Base-by-base conservation (phyloP, 78 protist genomes). In the Dictyostelium purpureum region DNA sequence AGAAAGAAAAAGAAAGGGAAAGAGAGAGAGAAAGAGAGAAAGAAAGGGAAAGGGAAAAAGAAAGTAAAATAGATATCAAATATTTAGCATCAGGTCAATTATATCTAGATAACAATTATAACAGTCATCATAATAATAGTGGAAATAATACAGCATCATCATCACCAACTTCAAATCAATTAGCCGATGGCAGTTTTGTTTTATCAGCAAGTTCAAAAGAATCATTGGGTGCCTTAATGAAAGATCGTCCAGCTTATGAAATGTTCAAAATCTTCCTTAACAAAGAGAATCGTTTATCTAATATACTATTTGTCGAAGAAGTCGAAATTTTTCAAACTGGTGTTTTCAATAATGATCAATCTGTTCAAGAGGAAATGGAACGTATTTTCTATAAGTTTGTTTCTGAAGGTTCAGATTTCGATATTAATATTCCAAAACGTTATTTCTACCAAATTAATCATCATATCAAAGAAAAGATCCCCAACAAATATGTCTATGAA, bases 261-360 rank as follows among this genome's bases (percentile, higher is more conserved):
- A 11, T 73, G 33, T 85, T 85, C 35, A 70, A 61, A 43, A 52
- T 31, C 2, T 85, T 85, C 43, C 73, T 81, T 45, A 63, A 56
- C 19, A 70, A 45, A 28, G 80, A 83, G 14, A 38, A 75, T 21
- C 21, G 59, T 70, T 19, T 85, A 21, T 45, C 18, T 0, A 70
- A 73, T 61, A 28, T 73, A 14, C 24, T 74, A 69, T 85, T 85
- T 31, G 14, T 85, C 2, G 92, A 85, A 54, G 92, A 85, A 3
- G 63, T 85, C 11, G 92, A 85, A 10, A 45, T 45, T 14, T 42
- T 85, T 51, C 80, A 73, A 24, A 16, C 19, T 21, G 61, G 67
- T 2, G 9, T 24, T 6, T 51, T 38, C n/a, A 35, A 59, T 33
- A 52, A 54, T 7, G 35, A 52, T 21, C 67, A 75, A 28, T 52